Conservation (phyloP, 1,139 yeast genomes). For the Kodamaea plutei region DNA sequence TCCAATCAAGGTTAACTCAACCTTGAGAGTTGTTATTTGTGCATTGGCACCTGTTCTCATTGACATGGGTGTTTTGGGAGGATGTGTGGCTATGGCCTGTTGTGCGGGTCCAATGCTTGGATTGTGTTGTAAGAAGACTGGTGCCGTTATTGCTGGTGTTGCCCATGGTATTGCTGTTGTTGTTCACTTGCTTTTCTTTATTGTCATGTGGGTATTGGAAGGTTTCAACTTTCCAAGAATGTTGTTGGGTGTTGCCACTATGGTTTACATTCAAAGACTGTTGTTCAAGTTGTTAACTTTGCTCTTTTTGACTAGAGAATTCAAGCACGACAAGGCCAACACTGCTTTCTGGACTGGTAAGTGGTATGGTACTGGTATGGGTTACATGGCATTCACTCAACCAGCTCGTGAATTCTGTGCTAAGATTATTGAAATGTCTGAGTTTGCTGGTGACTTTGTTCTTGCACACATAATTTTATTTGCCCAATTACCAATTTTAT, state of each 20-base stretch:
- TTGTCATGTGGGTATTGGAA: constrained; percentile 96
- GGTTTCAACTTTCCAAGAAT: constrained; percentile 86
- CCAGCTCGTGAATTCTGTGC: constrained; percentile 96
- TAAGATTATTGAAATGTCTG: constrained; percentile 88
- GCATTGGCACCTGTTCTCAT: constrained; percentile 88
- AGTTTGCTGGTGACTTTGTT: constrained; percentile 94
- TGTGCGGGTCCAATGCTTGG: constrained; percentile 96
- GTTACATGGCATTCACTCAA: constrained; percentile 94
- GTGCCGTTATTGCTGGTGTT: constrained; percentile 94
- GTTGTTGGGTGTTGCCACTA: constrained; percentile 80
- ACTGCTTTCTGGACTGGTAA: constrained; percentile 99
- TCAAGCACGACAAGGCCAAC: constrained; percentile 94
- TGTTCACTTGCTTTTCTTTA: constrained; percentile 78
- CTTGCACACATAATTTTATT: constrained; percentile 87
- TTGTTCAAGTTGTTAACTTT: constrained; percentile 83
- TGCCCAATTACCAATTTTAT: constrained; percentile 82
- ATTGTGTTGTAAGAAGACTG: constrained; percentile 95
- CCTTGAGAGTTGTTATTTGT: constrained; percentile 81
- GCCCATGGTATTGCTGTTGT: constrained; percentile 94
- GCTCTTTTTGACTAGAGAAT: constrained; percentile 85
- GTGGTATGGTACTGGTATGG: constrained; percentile 95
- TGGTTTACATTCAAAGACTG: constrained; percentile 83
- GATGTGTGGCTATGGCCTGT: constrained; percentile 78
- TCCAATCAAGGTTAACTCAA: constrained; percentile 66
- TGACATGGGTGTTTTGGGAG: constrained; percentile 79